Percentiles rank a stretch among this genome's conserved stretches.
Conservation (phyloP, 176 grass and related monocot species). For the Carex pumila region DNA sequence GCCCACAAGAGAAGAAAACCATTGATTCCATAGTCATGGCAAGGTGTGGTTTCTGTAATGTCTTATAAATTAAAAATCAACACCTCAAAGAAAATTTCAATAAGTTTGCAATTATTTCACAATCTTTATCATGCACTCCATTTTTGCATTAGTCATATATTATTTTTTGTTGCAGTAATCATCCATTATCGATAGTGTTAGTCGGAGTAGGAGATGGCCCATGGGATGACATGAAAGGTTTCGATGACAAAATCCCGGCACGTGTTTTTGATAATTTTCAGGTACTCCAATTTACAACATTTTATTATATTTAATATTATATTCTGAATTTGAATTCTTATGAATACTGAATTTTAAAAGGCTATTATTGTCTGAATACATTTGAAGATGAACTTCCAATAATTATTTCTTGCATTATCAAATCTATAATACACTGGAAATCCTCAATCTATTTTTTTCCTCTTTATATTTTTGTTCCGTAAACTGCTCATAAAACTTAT, state of each 20-base stretch:
- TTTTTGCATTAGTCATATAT: not conserved
- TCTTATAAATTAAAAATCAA: not conserved
- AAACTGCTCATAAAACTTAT: no score
- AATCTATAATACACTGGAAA: not conserved
- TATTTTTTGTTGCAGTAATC: constrained; percentile 33
- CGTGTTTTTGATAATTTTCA: constrained; percentile 95
- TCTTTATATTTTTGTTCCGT: not conserved
- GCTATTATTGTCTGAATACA: not conserved
- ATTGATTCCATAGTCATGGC: constrained; percentile 91
- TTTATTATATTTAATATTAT: not conserved
- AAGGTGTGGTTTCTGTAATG: constrained; percentile 29
- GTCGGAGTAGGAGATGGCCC: constrained; percentile 85
- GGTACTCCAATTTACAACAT: constrained; percentile 21
- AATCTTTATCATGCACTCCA: not conserved
- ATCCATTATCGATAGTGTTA: constrained; percentile 77
- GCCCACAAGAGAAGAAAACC: constrained; percentile 75
- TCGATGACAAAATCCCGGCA: constrained; percentile 74
- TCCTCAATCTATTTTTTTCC: not conserved
- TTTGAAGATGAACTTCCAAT: not conserved
- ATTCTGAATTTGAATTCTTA: not conserved
- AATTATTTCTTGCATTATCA: not conserved
- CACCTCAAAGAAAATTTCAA: not conserved
- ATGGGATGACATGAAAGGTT: constrained; percentile 85
- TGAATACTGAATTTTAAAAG: not conserved
- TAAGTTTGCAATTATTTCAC: not conserved